These are phyloP conservation scores for Agrocybe chaxingu DNA, from an alignment of 768 basidiomycete genomes.

Conservation along the genomic window DNA sequence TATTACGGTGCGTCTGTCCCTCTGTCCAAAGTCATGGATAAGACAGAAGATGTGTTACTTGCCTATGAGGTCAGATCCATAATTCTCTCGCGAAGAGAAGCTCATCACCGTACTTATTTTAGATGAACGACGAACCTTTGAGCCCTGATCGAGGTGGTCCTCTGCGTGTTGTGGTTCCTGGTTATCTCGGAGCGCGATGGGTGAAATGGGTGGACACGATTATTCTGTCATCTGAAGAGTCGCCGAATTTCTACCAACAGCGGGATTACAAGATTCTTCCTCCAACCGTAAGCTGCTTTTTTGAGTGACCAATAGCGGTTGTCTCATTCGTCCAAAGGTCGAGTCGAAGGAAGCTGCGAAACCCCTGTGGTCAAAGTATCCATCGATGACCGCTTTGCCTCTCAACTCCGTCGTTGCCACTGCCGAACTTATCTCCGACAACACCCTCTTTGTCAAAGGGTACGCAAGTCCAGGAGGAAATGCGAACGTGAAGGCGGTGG, in stretches of 20 bases:
- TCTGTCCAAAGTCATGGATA: constrained; percentile 43
- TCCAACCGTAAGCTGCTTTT: constrained; percentile 33
- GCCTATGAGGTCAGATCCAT: constrained; percentile 50
- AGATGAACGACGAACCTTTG: constrained; percentile 67
- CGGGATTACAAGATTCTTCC: constrained; percentile 68
- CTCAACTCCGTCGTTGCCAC: constrained; percentile 62
- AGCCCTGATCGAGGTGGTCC: constrained; percentile 64
- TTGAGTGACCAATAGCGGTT: neutral
- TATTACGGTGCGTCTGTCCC: constrained; percentile 67
- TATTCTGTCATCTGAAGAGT: constrained; percentile 49
- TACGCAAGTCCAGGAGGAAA: constrained; percentile 50
- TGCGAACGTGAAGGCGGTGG: constrained; percentile 45
- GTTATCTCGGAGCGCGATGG: constrained; percentile 67
- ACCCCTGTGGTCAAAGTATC: constrained; percentile 50
- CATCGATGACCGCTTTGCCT: constrained; percentile 55
- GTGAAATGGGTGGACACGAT: constrained; percentile 75
- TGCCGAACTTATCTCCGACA: constrained; percentile 26
- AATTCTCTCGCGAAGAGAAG: neutral
- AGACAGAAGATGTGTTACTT: constrained; percentile 50
- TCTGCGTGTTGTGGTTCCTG: constrained; percentile 65
- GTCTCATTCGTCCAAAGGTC: constrained; percentile 27
- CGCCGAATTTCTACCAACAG: constrained; percentile 70
- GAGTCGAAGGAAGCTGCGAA: constrained; percentile 43
- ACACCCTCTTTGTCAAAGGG: constrained; percentile 45
- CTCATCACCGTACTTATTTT: constrained; percentile 3